Evolutionary conservation across 2,329 filamentous ascomycete genomes (phyloP), one percentile per base, ranked within the genome.

Genomic region (Trichophyton equinum): DNA sequence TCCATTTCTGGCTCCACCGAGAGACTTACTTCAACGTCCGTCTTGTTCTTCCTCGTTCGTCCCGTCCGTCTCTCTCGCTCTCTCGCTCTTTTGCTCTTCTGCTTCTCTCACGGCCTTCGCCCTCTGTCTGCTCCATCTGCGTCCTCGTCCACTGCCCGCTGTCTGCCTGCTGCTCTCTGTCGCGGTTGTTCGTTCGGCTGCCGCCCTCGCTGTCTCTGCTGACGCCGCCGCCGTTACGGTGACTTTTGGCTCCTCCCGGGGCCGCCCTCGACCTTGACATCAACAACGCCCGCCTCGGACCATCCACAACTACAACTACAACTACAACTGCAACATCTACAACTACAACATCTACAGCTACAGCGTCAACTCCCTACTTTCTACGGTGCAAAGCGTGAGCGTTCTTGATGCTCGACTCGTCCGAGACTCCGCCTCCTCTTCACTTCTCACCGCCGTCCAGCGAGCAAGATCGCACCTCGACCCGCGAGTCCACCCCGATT

Each of bases 381-480:
- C 33, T 38, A 38, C 33, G 33, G 6, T 20, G 15, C 15, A 30
- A 30, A 20, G 44, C 44, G n/a, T 40, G 60, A 44, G 20, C 46
- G 44, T 57, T 60, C 72, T 75, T 75, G 71, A 82, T 80, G 77
- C 79, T 80, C 75, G 78, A 79, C 76, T 78, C 78, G 69, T 75
- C 76, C 70, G 76, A 77, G 64, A 75, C 70, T 62, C 77, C 78
- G 67, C 51, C 51, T 33, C 76, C 78, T 68, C 79, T 77, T 70
- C 77, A 76, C 69, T 74, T 78, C 73, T 81, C 80, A 68, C 78
- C 79, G 62, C 71, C 72, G 63, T 67, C 71, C 65, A 77, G 76
- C 71, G 75, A 78, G 68, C 72, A 68, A 64, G 75, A 76, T 71
- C 77, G 76, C 68, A 73, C 75, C 67, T 81, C 77, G 60, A 80